Evolutionary conservation across 768 basidiomycete genomes (phyloP).

Genomic region (Trametes maxima): DNA sequence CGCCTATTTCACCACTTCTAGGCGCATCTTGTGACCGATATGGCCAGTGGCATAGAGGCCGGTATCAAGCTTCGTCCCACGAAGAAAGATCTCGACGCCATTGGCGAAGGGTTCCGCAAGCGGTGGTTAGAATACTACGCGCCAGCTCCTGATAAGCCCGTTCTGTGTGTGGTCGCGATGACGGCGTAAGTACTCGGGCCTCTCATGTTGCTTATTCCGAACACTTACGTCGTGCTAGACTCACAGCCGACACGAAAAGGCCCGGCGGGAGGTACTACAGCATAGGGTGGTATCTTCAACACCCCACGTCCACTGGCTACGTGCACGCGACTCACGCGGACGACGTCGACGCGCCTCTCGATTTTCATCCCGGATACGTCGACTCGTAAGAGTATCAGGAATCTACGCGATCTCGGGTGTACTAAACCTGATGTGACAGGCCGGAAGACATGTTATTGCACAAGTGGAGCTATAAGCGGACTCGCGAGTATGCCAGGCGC

Average conservation of each 20-base stretch:
- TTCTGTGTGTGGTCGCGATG: constrained; percentile 44
- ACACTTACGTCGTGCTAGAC: constrained; percentile 25
- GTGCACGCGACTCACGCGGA: constrained; percentile 49
- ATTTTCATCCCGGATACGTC: constrained; percentile 50
- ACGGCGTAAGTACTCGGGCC: constrained; percentile 39
- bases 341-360: constrained; percentile 44
- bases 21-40: not conserved
- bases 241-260: constrained; percentile 19
- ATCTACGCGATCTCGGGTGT: not conserved
- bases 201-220: too few relatives aligned
- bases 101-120: constrained; percentile 49
- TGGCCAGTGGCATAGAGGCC: constrained; percentile 50
- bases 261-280: constrained; percentile 34
- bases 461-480: constrained; percentile 56
- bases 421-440: constrained; percentile 5
- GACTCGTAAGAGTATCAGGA: constrained; percentile 38
- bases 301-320: constrained; percentile 51
- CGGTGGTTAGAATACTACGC: constrained; percentile 55
- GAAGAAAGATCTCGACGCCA: constrained; percentile 47
- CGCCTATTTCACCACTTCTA: not conserved
- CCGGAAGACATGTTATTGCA: constrained; percentile 42
- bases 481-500: constrained; percentile 56
- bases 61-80: constrained; percentile 61
- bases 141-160: constrained; percentile 56
- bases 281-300: constrained; percentile 36